Base-by-base conservation (phyloP, 208 protist genomes). In the Trypanosoma vivax region DNA sequence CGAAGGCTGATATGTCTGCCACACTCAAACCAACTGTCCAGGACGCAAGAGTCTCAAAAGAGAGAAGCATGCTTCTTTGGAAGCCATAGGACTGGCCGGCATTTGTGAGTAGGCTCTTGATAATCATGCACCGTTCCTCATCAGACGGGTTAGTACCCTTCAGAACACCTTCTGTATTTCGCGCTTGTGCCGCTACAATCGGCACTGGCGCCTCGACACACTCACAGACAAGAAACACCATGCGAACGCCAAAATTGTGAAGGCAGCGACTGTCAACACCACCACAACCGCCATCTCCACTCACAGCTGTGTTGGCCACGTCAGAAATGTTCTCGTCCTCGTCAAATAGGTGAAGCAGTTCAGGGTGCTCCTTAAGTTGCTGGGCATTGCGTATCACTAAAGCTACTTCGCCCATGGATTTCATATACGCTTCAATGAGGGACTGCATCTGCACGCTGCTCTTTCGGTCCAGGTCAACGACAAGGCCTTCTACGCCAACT, bases 11-110 rank as follows among this genome's bases (percentile, higher is more conserved):
- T n/a, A 90, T 58, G 52, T 93, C 85, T 0, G 70, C 72, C 30
- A 65, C 70, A 45, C 71, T 71, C 38, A 93, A 50, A 16, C 85
- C 85, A 5, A 82, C 79, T 13, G 79, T 84, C 82, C 85, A 93
- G 2, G 71, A 62, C 0, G 76, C 79, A 18, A 93, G 40, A 9
- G 76, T 60, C 1, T 55, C 50, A 21, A 70, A 56, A 5, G 81
- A 76, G 11, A 93, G 60, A 7, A 90, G 48, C 16, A 77, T n/a
- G 50, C 85, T 93, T 33, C 43, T 49, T 30, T 54, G 19, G 5
- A 66, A 6, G 2, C 51, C 51, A 57, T 46, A 46, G 1, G 28
- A 34, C 7, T 39, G 39, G 27, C 75, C 64, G 14, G 85, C 59
- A 18, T 48, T 52, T 10, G 60, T 40, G 39, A 65, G 56, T 25